Conservation (phyloP, 225 moss, liverwort and hornwort genomes). For the Antitrichia curtipendula region DNA sequence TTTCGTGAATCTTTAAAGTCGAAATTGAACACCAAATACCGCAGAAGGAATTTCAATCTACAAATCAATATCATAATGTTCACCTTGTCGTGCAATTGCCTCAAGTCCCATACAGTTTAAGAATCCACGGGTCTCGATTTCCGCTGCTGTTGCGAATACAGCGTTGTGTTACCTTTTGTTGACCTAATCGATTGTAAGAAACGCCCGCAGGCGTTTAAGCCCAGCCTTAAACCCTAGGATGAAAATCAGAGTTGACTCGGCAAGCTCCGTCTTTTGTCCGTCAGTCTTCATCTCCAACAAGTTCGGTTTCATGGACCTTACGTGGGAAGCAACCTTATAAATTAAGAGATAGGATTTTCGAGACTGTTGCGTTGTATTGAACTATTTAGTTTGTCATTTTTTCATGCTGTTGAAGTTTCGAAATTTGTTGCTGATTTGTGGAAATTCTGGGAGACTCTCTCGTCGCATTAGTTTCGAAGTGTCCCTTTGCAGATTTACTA, state of each 20-base stretch:
- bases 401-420: not conserved
- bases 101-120: not conserved
- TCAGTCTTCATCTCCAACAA: not conserved
- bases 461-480: not conserved
- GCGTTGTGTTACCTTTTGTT: not conserved
- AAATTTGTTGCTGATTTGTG: not conserved
- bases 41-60: not conserved
- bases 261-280: not conserved
- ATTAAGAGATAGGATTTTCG: not conserved
- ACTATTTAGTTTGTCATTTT: not conserved
- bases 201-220: not conserved
- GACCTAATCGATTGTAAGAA: not conserved
- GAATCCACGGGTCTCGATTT: not conserved
- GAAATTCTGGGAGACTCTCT: not conserved
- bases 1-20: not conserved
- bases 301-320: not conserved
- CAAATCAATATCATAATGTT: not conserved
- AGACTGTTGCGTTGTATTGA: not conserved
- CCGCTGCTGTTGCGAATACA: not conserved
- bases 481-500: not conserved
- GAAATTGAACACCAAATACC: not conserved
- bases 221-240: not conserved
- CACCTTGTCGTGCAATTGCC: not conserved
- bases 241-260: not conserved
- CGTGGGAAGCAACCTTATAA: not conserved